Base-by-base conservation (phyloP, 306 rosid genomes). In the Inga oerstediana region DNA sequence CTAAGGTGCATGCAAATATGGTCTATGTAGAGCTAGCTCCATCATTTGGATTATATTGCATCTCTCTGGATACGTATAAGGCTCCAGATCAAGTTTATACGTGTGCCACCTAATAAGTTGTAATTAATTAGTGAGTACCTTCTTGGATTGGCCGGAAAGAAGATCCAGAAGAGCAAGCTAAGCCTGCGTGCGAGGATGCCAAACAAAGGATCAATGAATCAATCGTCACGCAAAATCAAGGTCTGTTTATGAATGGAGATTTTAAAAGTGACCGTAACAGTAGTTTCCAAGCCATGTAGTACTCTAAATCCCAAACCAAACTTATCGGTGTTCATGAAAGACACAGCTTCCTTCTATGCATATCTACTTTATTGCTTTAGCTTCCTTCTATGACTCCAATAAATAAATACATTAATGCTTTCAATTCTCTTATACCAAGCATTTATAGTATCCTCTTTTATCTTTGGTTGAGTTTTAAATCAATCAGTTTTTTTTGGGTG, bases 211-310 rank as follows among this genome's bases (percentile, higher is more conserved):
- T 39, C 52, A 79, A 65, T n/a, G 72, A 74, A 79, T 77, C 35
- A 17, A 74, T 52, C 67, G 61, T 67, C 58, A 74, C 54, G 51
- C 69, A 74, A 74, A 76, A 74, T 46, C 74, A 75, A 85, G 73
- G 64, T 17, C 45, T 51, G 54, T 49, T 66, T 41, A 43, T 52
- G 19, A 27, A 64, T 24, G 20, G 41, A 27, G 41, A 64, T 64
- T 64, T 64, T 8, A 12, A 30, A 30, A 64, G 70, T 64, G 70
- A 64, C 39, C 1, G 43, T 19, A 35, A 64, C 37, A 74, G 48
- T 44, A 72, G 54, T 62, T 30, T 5, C 72, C 32, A 65, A 19
- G 62, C 76, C 56, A 67, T 48, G 58, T 71, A 67, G 58, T 71
- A 67, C 48, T 37, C 37, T 12, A 0, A 58, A 58, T 11, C 0